These are phyloP conservation scores for Rhodotorula paludigena DNA, from an alignment of 768 basidiomycete genomes.

Conservation along the genomic window DNA sequence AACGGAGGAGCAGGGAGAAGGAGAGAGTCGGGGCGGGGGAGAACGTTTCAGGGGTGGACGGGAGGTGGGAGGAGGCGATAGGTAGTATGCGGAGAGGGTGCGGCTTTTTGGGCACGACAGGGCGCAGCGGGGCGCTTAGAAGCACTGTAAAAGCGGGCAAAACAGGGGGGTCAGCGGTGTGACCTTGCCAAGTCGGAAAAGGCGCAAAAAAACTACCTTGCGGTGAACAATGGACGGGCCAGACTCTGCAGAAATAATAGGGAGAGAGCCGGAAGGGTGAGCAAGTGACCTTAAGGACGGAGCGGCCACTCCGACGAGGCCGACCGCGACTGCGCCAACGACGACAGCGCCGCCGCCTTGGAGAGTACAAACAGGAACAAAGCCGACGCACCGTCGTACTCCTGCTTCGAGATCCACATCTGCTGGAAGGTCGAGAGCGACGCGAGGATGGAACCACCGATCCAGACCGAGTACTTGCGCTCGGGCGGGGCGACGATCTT, in stretches of 20 bases:
- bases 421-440: conserved; percentile 95
- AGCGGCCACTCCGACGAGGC: too few species aligned
- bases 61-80: too few species aligned
- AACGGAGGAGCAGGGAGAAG: too few species aligned
- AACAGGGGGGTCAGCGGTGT: not conserved
- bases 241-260: not conserved
- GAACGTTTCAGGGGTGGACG: too few species aligned
- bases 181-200: not conserved
- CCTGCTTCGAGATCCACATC: conserved; percentile 76
- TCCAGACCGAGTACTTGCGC: conserved; percentile 87
- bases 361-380: not conserved
- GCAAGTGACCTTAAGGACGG: too few species aligned
- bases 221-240: conserved; percentile 49
- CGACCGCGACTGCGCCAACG: not conserved
- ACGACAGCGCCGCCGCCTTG: too few species aligned
- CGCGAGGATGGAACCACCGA: conserved; percentile 56
- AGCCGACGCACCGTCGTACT: conserved; percentile 63
- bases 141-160: conserved; percentile 22
- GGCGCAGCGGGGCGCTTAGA: too few species aligned
- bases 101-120: too few species aligned
- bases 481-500: conserved; percentile 92
- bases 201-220: conserved; percentile 7
- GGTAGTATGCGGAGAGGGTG: too few species aligned
- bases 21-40: too few species aligned
- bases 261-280: conserved; percentile 12